Base-by-base conservation (phyloP, 495 filamentous ascomycete genomes). In the Venustampulla echinocandica region DNA sequence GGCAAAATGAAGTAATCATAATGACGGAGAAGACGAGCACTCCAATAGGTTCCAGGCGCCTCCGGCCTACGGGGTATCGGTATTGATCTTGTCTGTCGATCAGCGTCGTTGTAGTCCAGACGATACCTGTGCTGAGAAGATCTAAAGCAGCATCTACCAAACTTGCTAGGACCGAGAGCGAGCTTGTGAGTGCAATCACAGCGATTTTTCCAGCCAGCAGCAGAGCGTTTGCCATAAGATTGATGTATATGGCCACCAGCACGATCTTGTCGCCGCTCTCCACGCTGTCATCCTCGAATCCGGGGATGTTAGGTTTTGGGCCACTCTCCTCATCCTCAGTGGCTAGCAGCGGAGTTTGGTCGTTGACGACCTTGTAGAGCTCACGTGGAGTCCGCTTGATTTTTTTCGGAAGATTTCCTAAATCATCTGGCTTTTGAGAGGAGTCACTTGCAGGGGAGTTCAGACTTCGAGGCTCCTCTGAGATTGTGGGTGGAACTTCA, bases 101-200 rank as follows among this genome's bases (percentile, higher is more conserved):
- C 44, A 92, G 69, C 53, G 60, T 61, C n/a, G 85, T 86, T 0
- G 87, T 90, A 3, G 78, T 73, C 85, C 85, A 90, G 33, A 95
- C 80, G 37, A 96, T 95, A 28, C 76, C 80, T 0, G 88, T 96
- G 28, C 77, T 83, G 32, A 96, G 67, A 55, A 94, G 93, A 57
- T 96, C 90, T 11, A 96, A 72, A 0, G 83, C 79, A 2, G 85
- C 88, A 56, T 96, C 90, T 1, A 96, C 90, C 46, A 96, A 73
- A 55, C 81, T 85, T 13, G 90, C 90, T 10, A 96, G 71, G 11
- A 96, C 85, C 3, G 87, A 94, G 46, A 96, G 77, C 13, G 87
- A 94, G 28, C 74, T 85, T 0, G 88, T 90, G 44, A 87, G 73
- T 5, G 82, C 54, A 36, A 88, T 81, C 18, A 90, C 88, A 41